Evolutionary conservation across 2,329 filamentous ascomycete genomes (phyloP), one percentile per base, ranked within the genome.

Genomic region (Geosmithia morbida): DNA sequence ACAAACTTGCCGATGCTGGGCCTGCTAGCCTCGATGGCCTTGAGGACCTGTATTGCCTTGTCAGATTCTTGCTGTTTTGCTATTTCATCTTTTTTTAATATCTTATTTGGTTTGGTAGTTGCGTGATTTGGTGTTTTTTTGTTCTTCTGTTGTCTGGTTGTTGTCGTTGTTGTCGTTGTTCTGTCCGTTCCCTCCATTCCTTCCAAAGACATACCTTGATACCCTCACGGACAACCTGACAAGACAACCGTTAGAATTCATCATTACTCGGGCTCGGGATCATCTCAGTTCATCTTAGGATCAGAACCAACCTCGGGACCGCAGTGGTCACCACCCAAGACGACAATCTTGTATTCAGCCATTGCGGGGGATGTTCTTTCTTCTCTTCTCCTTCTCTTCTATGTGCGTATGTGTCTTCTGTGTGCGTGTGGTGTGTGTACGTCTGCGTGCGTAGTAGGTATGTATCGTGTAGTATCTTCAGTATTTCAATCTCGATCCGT

Each of bases 271-370:
- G n/a, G n/a, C n/a, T n/a, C n/a, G n/a, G n/a, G n/a, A n/a, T n/a
- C n/a, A n/a, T n/a, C n/a, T n/a, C n/a, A n/a, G n/a, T n/a, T n/a
- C n/a, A n/a, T n/a, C n/a, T n/a, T n/a, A n/a, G n/a, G n/a, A n/a
- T n/a, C n/a, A n/a, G n/a, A 13, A 16, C 33, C 6, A 37, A 87
- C 83, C 77, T 90, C 86, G 7, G 86, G 86, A 64, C 86, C 86
- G 59, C 83, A 86, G 67, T 89, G 84, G 69, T 92, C 86, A 59
- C 85, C 85, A 47, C 67, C 82, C 61, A 88, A 85, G 53, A 88
- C 83, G 51, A 88, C 84, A 61, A 87, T 83, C 55, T 86, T 86
- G 61, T 78, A 81, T 47, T 75, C 70, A 55, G 79, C 65, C 83
- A 86, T 86, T 49, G 22, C 8, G 4, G 22, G 22, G 4, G 22